phyloP scores from a whole-genome alignment of 1,139 yeast species.

The Nadsonia commutata region DNA sequence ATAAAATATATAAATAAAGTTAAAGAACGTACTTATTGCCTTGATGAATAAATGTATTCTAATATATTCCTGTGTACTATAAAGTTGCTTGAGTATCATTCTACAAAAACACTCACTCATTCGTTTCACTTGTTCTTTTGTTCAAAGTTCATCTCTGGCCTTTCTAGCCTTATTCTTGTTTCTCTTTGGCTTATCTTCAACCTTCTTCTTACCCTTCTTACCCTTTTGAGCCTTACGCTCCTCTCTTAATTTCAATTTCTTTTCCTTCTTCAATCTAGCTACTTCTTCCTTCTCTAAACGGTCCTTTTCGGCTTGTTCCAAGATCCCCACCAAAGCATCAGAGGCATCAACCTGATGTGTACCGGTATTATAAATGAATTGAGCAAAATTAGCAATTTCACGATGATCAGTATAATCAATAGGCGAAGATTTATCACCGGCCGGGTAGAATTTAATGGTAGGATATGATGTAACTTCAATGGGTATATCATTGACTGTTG shows the following conservation, averaged over 20 bases:
- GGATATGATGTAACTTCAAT: constrained; percentile 79
- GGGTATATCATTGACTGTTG: constrained; percentile 76
- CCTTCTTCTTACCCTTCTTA: constrained; percentile 8
- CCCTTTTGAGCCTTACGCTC: constrained; percentile 3
- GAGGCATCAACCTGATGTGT: constrained; percentile 41
- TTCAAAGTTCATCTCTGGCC: constrained; percentile 10
- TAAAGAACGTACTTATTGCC: no score
- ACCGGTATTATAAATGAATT: constrained; percentile 56
- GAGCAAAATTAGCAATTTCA: constrained; percentile 55
- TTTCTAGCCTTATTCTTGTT: constrained; percentile 5
- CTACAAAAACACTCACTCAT: no score
- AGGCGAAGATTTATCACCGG: constrained; percentile 69
- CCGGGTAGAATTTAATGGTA: constrained; percentile 83
- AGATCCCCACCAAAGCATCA: constrained; percentile 21
- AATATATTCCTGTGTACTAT: no score
- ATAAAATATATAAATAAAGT: no score
- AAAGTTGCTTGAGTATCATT: no score
- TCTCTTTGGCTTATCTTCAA: constrained; percentile 9
- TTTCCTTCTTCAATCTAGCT: constrained; percentile 26
- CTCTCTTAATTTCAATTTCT: constrained; percentile 26
- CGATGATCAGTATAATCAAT: constrained; percentile 57
- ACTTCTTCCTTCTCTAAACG: constrained; percentile 9
- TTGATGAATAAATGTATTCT: no score
- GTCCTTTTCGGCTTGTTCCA: constrained; percentile 7
- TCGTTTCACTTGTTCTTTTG: no score